These are phyloP conservation scores for Dactylis glomerata DNA, from an alignment of 176 grass and related monocot species.

Conservation along the genomic window DNA sequence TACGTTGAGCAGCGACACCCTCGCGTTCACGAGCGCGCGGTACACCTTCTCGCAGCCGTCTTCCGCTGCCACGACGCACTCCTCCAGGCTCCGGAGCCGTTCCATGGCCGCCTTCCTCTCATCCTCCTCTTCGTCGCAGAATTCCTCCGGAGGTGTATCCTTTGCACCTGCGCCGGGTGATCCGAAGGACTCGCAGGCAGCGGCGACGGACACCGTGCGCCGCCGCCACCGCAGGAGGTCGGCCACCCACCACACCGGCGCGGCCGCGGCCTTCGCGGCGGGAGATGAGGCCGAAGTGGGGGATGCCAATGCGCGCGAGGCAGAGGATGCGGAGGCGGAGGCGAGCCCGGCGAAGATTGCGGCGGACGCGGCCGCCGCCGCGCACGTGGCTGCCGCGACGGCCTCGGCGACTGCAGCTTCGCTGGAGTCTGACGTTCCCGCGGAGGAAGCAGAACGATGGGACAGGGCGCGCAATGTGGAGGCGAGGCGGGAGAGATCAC, in stretches of 20 bases:
- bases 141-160: neutral
- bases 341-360: conserved; percentile 55
- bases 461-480: conserved; percentile 38
- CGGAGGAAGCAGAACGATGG: neutral
- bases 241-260: conserved; percentile 67
- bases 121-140: conserved; percentile 44
- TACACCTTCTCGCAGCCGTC: conserved; percentile 58
- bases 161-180: neutral
- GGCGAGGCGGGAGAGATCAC: conserved; percentile 44
- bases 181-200: neutral
- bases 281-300: conserved; percentile 33
- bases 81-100: conserved; percentile 40
- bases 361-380: conserved; percentile 43
- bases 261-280: conserved; percentile 4
- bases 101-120: conserved; percentile 52
- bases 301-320: neutral
- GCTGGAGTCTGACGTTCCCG: neutral
- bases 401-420: conserved; percentile 49
- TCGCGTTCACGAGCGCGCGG: conserved; percentile 56
- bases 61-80: conserved; percentile 51
- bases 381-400: conserved; percentile 28
- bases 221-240: conserved; percentile 59
- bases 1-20: conserved; percentile 63
- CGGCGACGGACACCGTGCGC: conserved; percentile 37
- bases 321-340: conserved; percentile 37